Percentiles rank a stretch among this genome's conserved stretches.
phyloP scores from a whole-genome alignment of 805 yeast genomes.

The Lipomyces yamanashiensis region DNA sequence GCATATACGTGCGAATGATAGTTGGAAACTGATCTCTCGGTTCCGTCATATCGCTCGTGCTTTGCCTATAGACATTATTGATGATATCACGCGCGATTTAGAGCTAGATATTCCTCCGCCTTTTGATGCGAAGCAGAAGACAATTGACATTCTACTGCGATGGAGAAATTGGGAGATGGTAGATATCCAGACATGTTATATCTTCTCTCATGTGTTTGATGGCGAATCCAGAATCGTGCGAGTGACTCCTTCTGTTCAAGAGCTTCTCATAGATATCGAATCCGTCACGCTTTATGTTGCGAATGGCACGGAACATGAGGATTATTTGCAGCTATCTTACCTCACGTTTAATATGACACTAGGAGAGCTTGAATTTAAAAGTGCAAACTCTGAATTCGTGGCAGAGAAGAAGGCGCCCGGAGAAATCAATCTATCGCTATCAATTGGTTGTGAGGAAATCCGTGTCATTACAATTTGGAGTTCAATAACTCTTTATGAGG shows the following conservation, averaged over 20 bases:
- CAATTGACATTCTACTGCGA: constrained; percentile 61
- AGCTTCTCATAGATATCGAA: constrained; percentile 45
- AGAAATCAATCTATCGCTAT: constrained; percentile 1
- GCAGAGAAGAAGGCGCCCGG: not conserved
- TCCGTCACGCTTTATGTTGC: constrained; percentile 42
- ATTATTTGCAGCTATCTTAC: constrained; percentile 44
- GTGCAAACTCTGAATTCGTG: not conserved
- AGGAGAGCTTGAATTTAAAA: not conserved
- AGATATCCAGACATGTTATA: constrained; percentile 59
- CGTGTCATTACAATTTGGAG: constrained; percentile 22
- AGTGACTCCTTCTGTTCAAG: constrained; percentile 16
- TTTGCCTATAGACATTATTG: constrained; percentile 53
- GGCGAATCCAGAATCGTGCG: constrained; percentile 32
- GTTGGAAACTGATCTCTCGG: constrained; percentile 86
- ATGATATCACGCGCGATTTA: constrained; percentile 50
- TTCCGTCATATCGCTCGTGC: constrained; percentile 71
- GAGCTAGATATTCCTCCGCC: constrained; percentile 44
- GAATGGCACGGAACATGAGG: constrained; percentile 44
- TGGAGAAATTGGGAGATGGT: constrained; percentile 96
- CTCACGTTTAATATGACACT: constrained; percentile 38
- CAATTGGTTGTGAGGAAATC: constrained; percentile 28
- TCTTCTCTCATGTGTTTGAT: constrained; percentile 59
- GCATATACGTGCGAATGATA: constrained; percentile 78
- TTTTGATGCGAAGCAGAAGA: constrained; percentile 56
- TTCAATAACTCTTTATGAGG: constrained; percentile 16